Evolutionary conservation across 2,329 filamentous ascomycete species (phyloP), one percentile per base, ranked within the genome.

Genomic region (Trichoderma koningii): DNA sequence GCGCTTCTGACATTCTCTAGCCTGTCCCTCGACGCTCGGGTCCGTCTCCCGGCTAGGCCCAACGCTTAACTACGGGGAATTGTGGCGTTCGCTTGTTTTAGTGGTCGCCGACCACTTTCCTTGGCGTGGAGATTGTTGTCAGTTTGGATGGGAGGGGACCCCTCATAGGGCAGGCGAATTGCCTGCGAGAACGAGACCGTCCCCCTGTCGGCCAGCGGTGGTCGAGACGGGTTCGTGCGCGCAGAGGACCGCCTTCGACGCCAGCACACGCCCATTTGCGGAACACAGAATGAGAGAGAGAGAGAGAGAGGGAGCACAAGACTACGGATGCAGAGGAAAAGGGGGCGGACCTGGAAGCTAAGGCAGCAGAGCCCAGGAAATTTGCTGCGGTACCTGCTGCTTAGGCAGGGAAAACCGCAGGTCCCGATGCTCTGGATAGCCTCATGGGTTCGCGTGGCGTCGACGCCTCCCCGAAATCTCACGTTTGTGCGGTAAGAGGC

Each of bases 21-120:
- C 5, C 55, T n/a, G n/a, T 10, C 34, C 34, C 34, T 56, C 41
- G 44, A 28, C 55, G 41, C 28, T 61, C 57, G 57, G 57, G 57
- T 62, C 59, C 50, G 50, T 47, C 59, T 30, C 59, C 59, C 59
- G 50, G 41, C 48, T 61, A 61, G 57, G 34, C n/a, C 57, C 34
- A 61, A 61, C 59, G 59, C 59, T 62, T 62, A 62, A 62, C 59
- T 53, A 62, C 59, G 59, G 59, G 59, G 59, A 62, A 62, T 62
- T 55, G 50, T 47, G 50, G 50, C 59, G 59, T 42, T 61, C 59
- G 59, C 41, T 55, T 62, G 41, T 38, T n/a, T 30, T 44, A 62
- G 59, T 62, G 50, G 50, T 62, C 59, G 59, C 12, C 59, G 59
- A 62, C 59, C 59, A 55, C 41, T 62, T 28, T 62, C 17, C 23